These are phyloP conservation scores for Tetraselmis striata DNA, from an alignment of 139 green algal species.

Conservation along the genomic window DNA sequence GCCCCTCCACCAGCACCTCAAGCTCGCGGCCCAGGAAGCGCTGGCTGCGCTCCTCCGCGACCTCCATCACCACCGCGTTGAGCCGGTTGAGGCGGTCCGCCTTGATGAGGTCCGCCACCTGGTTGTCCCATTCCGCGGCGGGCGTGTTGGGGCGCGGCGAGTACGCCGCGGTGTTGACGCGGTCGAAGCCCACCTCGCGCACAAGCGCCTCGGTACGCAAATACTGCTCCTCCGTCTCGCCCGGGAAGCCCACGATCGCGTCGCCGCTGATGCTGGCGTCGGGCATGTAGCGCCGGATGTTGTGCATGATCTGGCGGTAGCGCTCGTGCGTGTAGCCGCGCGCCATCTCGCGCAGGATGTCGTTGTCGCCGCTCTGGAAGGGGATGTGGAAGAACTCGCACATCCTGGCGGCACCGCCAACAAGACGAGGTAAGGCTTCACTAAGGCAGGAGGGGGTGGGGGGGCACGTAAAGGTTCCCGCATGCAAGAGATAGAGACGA, in stretches of 20 bases:
- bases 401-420: no score
- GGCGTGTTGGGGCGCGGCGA: constrained; percentile 86
- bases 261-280: constrained; percentile 87
- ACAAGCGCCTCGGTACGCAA: constrained; percentile 73
- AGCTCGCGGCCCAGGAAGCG: constrained; percentile 65
- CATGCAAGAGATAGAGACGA: no score
- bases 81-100: constrained; percentile 85
- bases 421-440: no score
- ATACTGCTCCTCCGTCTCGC: constrained; percentile 95
- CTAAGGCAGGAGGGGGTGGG: no score
- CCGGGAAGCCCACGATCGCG: constrained; percentile 94
- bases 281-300: constrained; percentile 90
- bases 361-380: constrained; percentile 91
- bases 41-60: constrained; percentile 79
- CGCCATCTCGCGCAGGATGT: constrained; percentile 84
- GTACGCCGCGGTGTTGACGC: constrained; percentile 92
- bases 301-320: constrained; percentile 88
- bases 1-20: constrained; percentile 84
- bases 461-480: no score
- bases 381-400: constrained; percentile 99
- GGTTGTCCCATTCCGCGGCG: constrained; percentile 72
- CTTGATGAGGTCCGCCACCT: constrained; percentile 94
- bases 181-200: constrained; percentile 85
- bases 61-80: constrained; percentile 77
- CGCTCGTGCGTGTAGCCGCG: constrained; percentile 82